Conservation (phyloP, 176 grass and related monocot species). For the Oryza glumipatula region DNA sequence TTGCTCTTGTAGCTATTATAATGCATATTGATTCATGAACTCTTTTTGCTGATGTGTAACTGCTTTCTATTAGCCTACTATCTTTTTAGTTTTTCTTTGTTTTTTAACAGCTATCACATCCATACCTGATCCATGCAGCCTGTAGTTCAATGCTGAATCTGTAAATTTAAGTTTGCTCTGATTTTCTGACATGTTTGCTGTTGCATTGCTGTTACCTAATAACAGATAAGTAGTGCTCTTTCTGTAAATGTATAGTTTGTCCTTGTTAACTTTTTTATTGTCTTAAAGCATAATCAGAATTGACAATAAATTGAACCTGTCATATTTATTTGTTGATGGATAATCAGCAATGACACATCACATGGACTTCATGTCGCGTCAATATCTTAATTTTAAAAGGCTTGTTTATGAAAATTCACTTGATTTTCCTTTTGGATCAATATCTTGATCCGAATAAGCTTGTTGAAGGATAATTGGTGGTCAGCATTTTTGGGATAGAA, state of each 20-base stretch:
- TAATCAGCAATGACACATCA: background rate
- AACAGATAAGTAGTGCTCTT: background rate
- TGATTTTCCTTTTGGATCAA: background rate
- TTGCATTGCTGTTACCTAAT: background rate
- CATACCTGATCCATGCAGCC: background rate
- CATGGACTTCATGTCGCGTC: background rate
- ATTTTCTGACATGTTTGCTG: background rate
- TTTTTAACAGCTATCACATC: too few relatives aligned
- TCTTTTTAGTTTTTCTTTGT: background rate
- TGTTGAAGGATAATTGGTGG: background rate
- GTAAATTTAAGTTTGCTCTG: conserved; percentile 11
- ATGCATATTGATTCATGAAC: background rate
- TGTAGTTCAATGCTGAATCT: conserved; percentile 7
- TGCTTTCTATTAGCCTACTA: background rate
- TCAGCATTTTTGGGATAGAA: background rate
- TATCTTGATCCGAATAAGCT: background rate
- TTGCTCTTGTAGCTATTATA: background rate
- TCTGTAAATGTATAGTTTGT: background rate
- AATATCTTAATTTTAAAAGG: background rate
- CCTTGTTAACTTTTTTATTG: background rate
- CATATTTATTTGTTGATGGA: background rate
- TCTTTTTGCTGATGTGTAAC: background rate
- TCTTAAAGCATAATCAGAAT: background rate
- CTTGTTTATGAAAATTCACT: background rate
- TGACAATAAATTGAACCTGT: background rate